phyloP scores from a whole-genome alignment of 106 monocot genomes.

The Allium sativum region DNA sequence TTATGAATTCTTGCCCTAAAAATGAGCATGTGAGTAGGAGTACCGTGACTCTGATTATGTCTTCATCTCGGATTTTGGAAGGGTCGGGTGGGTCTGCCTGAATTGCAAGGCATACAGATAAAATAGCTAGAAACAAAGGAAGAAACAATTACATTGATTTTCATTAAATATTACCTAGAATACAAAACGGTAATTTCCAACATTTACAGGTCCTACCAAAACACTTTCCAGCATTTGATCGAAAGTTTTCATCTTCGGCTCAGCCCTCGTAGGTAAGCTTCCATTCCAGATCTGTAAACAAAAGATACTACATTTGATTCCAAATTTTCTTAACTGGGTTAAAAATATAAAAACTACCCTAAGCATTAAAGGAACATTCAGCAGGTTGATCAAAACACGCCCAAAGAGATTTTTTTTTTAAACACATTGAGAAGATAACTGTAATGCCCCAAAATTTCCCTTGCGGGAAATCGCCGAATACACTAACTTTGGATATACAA shows the following conservation, averaged over 20 bases:
- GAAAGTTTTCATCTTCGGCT: slow-evolving; percentile 93
- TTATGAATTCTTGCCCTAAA: slow-evolving; percentile 51
- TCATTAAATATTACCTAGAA: slow-evolving; percentile 42
- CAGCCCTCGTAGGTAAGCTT: slow-evolving; percentile 46
- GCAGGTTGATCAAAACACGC: too few species aligned
- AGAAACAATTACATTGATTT: neutral
- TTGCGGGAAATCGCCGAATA: too few species aligned
- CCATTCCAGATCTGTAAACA: slow-evolving; percentile 18
- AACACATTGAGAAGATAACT: too few species aligned
- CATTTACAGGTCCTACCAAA: slow-evolving; percentile 93
- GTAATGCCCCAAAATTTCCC: too few species aligned
- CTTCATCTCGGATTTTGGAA: slow-evolving; percentile 87
- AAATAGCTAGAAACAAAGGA: neutral
- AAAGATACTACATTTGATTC: neutral
- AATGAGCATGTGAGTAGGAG: slow-evolving; percentile 22
- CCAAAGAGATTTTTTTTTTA: too few species aligned
- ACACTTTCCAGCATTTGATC: slow-evolving; percentile 95
- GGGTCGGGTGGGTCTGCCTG: slow-evolving; percentile 96
- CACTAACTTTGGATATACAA: too few species aligned
- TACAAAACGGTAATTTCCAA: slow-evolving; percentile 92
- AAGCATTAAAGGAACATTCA: too few species aligned
- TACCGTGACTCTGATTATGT: slow-evolving; percentile 57
- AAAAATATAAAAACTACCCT: too few species aligned
- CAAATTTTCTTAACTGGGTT: too few species aligned
- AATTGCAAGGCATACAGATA: neutral